Base-by-base conservation (phyloP, 306 rosid genomes). In the Cicer pinnatifidum region DNA sequence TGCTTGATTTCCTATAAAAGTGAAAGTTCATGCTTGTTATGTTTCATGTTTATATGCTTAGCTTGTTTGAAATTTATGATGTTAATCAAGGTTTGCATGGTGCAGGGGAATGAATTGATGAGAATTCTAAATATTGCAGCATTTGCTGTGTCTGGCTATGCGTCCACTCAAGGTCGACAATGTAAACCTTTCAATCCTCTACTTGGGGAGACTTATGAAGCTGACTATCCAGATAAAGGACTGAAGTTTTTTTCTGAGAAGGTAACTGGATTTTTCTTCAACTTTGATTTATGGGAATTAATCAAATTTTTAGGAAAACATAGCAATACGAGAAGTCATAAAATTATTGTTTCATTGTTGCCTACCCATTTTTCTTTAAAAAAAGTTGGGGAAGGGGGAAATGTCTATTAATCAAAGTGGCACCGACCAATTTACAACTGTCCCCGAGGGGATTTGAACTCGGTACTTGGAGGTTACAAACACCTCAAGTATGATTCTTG, bases 101-200 rank as follows among this genome's bases (percentile, higher is more conserved):
- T 89, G 91, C 93, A 94, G 99, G 99, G 97, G 69, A 82, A 91
- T 81, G 97, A 91, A 75, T 87, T 94, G 88, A 88, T 94, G 99
- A 91, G 97, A 80, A 91, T 94, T 78, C 86, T 94, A 69, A 86
- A 87, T 62, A 78, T 90, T 71, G 99, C 96, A 72, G 96, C 99
- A 74, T 91, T 94, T 88, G 97, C 97, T 76, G 97, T 94, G 70
- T 94, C 99, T 77, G 89, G 99, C 71, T 94, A 94, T 85, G 95
- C 99, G 6, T 94, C 97, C 57, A 94, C 99, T 38, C 91, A 94
- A 88, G 99, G 99, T 15, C 90, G 99, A 53, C 99, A 91, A 67
- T 94, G 99, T 82, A 94, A 94, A 86, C 99, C 99, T 75, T 94
- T 94, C 82, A 91, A 94, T 85, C 99, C 97, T 80, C 89, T 94